Conservation (phyloP, 495 filamentous ascomycete species). For the Acidomyces sp. region DNA sequence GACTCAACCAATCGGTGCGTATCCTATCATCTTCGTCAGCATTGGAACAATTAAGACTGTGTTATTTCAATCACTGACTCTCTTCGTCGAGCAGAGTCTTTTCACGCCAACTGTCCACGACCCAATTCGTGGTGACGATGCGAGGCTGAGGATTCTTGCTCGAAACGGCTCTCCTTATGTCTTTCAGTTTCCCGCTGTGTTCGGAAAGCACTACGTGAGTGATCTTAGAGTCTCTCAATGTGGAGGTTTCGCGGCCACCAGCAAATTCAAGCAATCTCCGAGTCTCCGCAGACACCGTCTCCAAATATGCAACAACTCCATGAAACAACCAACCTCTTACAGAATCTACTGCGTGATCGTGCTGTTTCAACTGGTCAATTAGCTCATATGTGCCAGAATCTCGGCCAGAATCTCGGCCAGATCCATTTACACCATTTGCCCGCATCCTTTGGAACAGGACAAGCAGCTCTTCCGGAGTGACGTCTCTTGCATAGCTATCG, state of each 20-base stretch:
- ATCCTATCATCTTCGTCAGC: constrained; percentile 9
- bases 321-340: constrained; percentile 56
- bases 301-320: constrained; percentile 44
- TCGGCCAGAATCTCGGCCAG: too few relatives aligned
- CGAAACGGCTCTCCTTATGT: constrained; percentile 30
- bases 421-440: constrained; percentile 22
- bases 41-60: not conserved
- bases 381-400: constrained; percentile 21
- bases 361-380: constrained; percentile 41
- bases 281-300: constrained; percentile 19
- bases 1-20: too few relatives aligned
- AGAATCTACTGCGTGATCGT: constrained; percentile 38
- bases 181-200: constrained; percentile 28
- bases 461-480: constrained; percentile 50
- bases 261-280: constrained; percentile 49
- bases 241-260: constrained; percentile 39
- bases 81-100: constrained; percentile 77
- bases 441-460: constrained; percentile 39
- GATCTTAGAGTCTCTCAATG: constrained; percentile 35
- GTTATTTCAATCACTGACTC: constrained; percentile 17
- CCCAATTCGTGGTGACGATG: constrained; percentile 59
- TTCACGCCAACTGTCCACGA: constrained; percentile 67
- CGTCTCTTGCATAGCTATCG: constrained; percentile 73
- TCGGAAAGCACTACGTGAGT: constrained; percentile 53
- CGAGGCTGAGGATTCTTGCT: constrained; percentile 45